Base-by-base conservation (phyloP, 495 filamentous ascomycete genomes). In the Tuber indicum region DNA sequence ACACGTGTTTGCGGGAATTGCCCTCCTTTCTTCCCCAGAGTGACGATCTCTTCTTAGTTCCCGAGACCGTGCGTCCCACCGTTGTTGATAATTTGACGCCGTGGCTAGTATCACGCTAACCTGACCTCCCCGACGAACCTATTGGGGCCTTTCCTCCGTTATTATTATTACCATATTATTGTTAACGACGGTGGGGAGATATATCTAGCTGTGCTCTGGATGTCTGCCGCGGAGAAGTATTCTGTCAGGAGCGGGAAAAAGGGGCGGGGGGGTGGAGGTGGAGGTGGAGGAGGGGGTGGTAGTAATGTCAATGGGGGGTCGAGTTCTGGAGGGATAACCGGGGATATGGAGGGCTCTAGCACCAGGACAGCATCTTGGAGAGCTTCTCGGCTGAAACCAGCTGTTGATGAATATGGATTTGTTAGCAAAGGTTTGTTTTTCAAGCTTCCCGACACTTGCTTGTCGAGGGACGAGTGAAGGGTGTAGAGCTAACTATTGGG, bases 401-500 rank as follows among this genome's bases (percentile, higher is more conserved):
- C 58, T 47, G 71, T 77, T 66, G 81, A 82, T 26, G 81, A 82
- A 43, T 83, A 80, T 75, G 81, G 81, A 3, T 83, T 83, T 45
- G 81, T 83, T 74, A 83, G 81, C 72, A 83, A 83, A 82, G 81
- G 81, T 83, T 46, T 71, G 77, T 41, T 52, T 52, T 52, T 23
- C 47, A 23, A 52, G 47, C 80, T 71, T 71, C 21, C 41, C 43
- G 36, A 43, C 42, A 70, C 44, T 39, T 49, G 42, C 39, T 66
- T n/a, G 42, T 32, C 73, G 45, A 12, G 45, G 23, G 9, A 58
- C 26, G 49, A 39, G 39, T 41, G 4, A 41, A 36, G n/a, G 52
- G 36, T 36, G 32, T 42, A 42, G 46, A 75, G 47, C 80, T 81
- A 71, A 78, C 74, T 74, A 36, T 26, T 72, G n/a, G 71, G 49